Evolutionary conservation across 2,329 filamentous ascomycete genomes (phyloP), one percentile per base, ranked within the genome.

Genomic region (Talaromyces sp.): DNA sequence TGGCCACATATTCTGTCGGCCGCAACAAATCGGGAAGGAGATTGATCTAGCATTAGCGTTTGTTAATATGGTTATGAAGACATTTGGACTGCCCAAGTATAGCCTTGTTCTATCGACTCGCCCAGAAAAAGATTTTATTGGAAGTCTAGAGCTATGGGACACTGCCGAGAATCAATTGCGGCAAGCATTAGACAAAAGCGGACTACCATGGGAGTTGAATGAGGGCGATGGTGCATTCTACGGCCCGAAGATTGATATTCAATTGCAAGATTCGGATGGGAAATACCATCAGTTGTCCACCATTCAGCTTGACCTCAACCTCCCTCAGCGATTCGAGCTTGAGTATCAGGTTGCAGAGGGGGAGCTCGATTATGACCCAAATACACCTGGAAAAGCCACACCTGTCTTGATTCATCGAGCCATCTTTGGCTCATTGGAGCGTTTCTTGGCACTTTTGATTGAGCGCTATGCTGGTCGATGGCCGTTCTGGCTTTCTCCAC

Each of bases 221-320:
- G 85, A 89, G 71, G 92, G 91, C 11, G 92, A 96, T 67, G 92
- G 93, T 15, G 92, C 92, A 3, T 96, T 96, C 73, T 96, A 96
- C 72, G 92, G 93, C 0, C 92, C 93, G 37, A 96, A 96, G 79
- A 96, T 96, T 69, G 92, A 96, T 73, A 90, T 96, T 52, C 87
- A 96, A 45, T 78, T 96, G 54, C 87, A 85, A 67, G 92, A 96
- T 73, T 89, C 89, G 0, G 86, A 91, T 72, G 91, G 91, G 8
- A 96, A 94, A 73, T 90, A 93, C 72, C 92, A 96, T 73, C 92
- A 96, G 74, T 91, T 93, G 2, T 93, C 92, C 3, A 96, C 92
- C 0, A 89, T 96, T 60, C 92, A 96, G 80, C 85, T 96, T 33
- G 92, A 96, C 75, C 96, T 96, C 75, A 93, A 96, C 77, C 83